Conservation (phyloP, 345 rosid genomes). For the Aurinia saxatilis region DNA sequence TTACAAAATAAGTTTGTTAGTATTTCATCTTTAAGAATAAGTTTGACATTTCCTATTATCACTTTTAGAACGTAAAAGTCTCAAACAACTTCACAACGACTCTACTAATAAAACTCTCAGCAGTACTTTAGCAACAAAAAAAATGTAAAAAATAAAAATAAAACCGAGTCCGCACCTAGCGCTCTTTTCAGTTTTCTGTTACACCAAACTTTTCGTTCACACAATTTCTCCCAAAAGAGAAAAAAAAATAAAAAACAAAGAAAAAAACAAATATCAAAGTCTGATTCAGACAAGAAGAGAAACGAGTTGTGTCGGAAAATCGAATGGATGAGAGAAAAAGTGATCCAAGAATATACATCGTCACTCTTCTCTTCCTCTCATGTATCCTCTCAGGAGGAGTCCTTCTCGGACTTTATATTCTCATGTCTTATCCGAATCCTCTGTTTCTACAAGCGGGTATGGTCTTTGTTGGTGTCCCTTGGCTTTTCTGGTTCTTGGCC, state of each 20-base stretch:
- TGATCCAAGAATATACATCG: conserved; percentile 39
- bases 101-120: not conserved
- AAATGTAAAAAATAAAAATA: not conserved
- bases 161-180: conserved; percentile 14
- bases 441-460: conserved; percentile 48
- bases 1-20: not conserved
- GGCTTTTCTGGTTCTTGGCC: conserved; percentile 60
- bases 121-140: not conserved
- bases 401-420: conserved; percentile 38
- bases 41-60: not conserved
- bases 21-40: not conserved
- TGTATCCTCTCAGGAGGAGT: conserved; percentile 52
- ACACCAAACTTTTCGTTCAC: conserved; percentile 9
- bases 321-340: conserved; percentile 39
- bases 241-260: too few relatives aligned
- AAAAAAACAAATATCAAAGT: not conserved
- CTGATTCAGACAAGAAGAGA: not conserved
- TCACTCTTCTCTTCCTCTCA: conserved; percentile 36
- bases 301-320: not conserved
- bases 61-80: not conserved
- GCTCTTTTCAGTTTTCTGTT: conserved; percentile 23
- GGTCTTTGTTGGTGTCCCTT: conserved; percentile 52
- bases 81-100: conserved; percentile 21
- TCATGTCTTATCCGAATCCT: conserved; percentile 28
- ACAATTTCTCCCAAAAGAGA: not conserved